Base-by-base conservation (phyloP, 345 rosid genomes). In the Euphorbia lathyris region DNA sequence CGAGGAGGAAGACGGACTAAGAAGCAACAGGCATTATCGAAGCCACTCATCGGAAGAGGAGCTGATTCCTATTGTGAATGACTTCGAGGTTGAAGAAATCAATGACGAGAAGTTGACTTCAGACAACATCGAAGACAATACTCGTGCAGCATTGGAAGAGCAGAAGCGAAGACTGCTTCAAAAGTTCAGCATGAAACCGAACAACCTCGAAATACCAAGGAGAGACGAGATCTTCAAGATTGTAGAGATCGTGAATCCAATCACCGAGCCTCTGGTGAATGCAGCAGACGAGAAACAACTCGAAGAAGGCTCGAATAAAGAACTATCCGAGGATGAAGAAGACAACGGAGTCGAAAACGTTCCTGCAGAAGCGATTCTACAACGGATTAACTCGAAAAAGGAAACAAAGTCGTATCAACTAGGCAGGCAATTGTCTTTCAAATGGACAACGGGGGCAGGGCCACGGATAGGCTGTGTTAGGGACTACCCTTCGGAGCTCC, bases 381-480 rank as follows among this genome's bases (percentile, higher is more conserved):
- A 82, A 70, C 84, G 89, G 86, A 84, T 83, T 30, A 86, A 86
- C 70, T 92, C 94, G 5, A 87, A 72, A 64, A 84, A 79, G 72
- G 85, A 76, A 81, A 77, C 58, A 22, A 80, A 78, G 52, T 87
- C 99, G 1, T 88, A 78, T 77, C 99, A 95, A 67, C 67, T 90
- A 57, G 99, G 98, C 60, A 89, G 76, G 81, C 96, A 90, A 75
- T 64, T 92, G 64, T 88, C 97, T 27, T 83, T 91, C 83, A 88
- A 75, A 68, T 90, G 99, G 99, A 92, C 97, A 38, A 86, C 98
- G 17, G 99, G 99, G 61, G 99, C 97, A 36, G 99, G 99, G 65
- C 98, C 99, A 10, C 85, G 97, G 29, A 92, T 92, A 0, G 91
- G 99, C 62, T 92, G 94, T n/a, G 96, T 95, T 17, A 85, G 96